Evolutionary conservation across 306 rosid genomes (phyloP).

Genomic region (Prosopis cineraria): DNA sequence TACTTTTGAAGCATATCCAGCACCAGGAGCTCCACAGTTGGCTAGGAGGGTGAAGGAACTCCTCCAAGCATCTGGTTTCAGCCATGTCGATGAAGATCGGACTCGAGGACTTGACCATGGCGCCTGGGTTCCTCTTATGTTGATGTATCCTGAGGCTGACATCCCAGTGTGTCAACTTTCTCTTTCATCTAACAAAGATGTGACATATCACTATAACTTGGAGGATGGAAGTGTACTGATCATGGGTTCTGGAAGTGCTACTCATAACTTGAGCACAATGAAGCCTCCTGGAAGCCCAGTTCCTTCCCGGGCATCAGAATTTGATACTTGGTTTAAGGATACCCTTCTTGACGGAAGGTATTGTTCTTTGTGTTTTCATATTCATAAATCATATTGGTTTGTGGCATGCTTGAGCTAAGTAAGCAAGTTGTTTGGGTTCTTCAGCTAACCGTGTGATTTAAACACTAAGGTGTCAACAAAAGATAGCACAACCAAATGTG

Average conservation of each 20-base stretch:
- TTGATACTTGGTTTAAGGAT: background rate
- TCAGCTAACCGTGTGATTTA: background rate
- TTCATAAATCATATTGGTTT: background rate
- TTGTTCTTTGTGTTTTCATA: no score
- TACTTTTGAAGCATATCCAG: conserved; percentile 42
- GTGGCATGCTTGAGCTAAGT: background rate
- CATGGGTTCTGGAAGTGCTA: conserved; percentile 57
- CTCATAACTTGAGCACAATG: conserved; percentile 48
- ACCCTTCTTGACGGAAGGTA: background rate
- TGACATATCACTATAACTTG: conserved; percentile 48
- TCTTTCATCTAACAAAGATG: conserved; percentile 15
- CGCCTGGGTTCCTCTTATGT: conserved; percentile 60
- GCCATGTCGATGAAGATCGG: conserved; percentile 44
- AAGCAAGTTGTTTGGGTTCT: background rate
- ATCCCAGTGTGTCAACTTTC: conserved; percentile 61
- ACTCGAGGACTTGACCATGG: conserved; percentile 65
- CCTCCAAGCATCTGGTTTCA: conserved; percentile 23
- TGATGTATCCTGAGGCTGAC: conserved; percentile 72
- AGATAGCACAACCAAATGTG: background rate
- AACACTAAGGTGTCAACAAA: background rate
- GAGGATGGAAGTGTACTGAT: conserved; percentile 39
- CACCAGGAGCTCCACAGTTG: conserved; percentile 51
- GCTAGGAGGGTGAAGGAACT: conserved; percentile 51
- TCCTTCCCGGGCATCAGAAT: conserved; percentile 35
- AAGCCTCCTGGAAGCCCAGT: background rate